Evolutionary conservation across 257 asterid species (phyloP).

Genomic region (Rehmannia glutinosa): DNA sequence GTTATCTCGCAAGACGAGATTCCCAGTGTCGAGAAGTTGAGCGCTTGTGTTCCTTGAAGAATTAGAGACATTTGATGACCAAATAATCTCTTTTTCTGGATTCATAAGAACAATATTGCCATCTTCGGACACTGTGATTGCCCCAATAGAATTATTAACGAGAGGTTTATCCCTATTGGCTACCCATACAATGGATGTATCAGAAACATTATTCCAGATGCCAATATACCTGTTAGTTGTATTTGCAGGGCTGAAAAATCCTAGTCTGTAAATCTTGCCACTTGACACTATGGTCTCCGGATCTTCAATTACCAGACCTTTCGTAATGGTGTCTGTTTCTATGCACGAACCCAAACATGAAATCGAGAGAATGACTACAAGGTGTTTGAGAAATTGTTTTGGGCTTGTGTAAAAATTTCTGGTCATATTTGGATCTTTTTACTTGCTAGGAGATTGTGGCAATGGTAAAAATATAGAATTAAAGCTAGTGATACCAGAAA

Average conservation of each 20-base stretch:
- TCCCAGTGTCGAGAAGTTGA: constrained; percentile 35
- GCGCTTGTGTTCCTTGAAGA: constrained; percentile 26
- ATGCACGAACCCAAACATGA: constrained; percentile 15
- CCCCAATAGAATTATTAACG: constrained; percentile 25
- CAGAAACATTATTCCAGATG: constrained; percentile 28
- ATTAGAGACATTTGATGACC: constrained; percentile 35
- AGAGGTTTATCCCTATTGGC: constrained; percentile 42
- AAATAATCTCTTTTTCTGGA: constrained; percentile 19
- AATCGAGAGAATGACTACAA: constrained; percentile 5
- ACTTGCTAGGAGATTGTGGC: no score
- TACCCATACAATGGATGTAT: constrained; percentile 35
- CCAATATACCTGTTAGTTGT: constrained; percentile 37
- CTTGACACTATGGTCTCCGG: constrained; percentile 31
- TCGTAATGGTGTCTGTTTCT: constrained; percentile 27
- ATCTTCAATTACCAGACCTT: constrained; percentile 9
- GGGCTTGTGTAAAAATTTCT: neutral
- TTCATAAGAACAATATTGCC: constrained; percentile 34
- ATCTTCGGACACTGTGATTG: constrained; percentile 30
- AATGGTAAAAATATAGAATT: neutral
- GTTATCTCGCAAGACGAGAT: constrained; percentile 32
- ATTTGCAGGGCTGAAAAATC: constrained; percentile 37
- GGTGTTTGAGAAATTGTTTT: constrained; percentile 6
- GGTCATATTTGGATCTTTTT: neutral
- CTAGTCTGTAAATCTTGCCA: constrained; percentile 25
- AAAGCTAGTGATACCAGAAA: neutral